Evolutionary conservation across 768 basidiomycete genomes (phyloP).

Genomic region (Pisolithus sp.): DNA sequence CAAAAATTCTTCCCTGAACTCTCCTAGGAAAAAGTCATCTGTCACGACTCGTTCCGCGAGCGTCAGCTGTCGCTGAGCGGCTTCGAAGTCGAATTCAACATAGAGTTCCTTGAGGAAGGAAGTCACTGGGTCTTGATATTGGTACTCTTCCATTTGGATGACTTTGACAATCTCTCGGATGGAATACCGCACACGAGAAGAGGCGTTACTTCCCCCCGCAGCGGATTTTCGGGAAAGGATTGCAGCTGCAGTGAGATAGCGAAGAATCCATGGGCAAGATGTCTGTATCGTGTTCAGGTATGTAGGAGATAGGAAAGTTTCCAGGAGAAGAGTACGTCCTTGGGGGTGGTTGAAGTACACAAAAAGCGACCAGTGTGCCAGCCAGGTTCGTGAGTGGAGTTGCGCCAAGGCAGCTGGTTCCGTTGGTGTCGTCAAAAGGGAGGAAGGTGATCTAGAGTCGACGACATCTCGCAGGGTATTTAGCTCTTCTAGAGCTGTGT

Average conservation of each 20-base stretch:
- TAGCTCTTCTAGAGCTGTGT: constrained; percentile 89
- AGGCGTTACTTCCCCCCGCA: constrained; percentile 39
- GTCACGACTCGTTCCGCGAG: constrained; percentile 76
- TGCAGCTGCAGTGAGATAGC: constrained; percentile 90
- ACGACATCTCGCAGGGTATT: constrained; percentile 91
- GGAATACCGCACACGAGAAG: constrained; percentile 77
- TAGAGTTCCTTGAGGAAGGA: constrained; percentile 91
- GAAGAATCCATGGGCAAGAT: constrained; percentile 87
- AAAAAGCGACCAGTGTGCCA: constrained; percentile 96
- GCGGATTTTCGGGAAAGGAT: constrained; percentile 83
- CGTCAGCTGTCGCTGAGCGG: constrained; percentile 77
- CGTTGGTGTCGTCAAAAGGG: constrained; percentile 37
- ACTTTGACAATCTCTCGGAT: constrained; percentile 90
- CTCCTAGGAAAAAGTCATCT: constrained; percentile 91
- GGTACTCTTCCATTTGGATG: constrained; percentile 92
- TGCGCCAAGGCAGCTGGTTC: constrained; percentile 75
- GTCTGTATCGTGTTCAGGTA: constrained; percentile 99
- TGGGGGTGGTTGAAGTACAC: constrained; percentile 97
- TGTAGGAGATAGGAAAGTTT: constrained; percentile 92
- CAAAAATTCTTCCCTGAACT: constrained; percentile 89
- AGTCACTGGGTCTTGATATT: constrained; percentile 91
- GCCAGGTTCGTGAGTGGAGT: constrained; percentile 92
- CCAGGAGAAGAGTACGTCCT: constrained; percentile 86
- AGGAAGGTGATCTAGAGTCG: constrained; percentile 65
- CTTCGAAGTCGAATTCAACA: constrained; percentile 93